These are phyloP conservation scores for Gentiana straminea DNA, from an alignment of 257 asterid species.

Conservation along the genomic window DNA sequence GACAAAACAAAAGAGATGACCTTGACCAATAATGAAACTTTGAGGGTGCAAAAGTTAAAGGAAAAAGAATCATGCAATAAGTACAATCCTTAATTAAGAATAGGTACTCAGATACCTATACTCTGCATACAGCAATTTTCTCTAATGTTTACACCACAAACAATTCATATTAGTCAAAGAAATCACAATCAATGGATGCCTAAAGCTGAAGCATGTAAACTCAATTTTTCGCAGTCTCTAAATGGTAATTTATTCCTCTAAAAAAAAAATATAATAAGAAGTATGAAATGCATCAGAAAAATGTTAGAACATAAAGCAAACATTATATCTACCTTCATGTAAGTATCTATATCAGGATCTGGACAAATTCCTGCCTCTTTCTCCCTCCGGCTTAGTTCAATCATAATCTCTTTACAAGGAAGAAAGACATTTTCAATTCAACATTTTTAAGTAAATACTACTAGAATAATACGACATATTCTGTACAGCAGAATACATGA, in stretches of 20 bases:
- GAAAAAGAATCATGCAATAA: no score
- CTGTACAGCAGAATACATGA: not conserved
- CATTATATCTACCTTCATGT: conserved; percentile 61
- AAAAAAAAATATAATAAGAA: no score
- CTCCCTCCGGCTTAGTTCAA: conserved; percentile 69
- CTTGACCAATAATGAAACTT: conserved; percentile 13
- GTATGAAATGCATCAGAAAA: no score
- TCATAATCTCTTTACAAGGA: conserved; percentile 41
- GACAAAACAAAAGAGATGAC: not conserved
- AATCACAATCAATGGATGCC: no score
- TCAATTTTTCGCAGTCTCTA: no score
- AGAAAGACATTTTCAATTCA: not conserved
- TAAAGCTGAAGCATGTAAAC: no score
- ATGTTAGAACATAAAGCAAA: not conserved
- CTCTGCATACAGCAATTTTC: no score
- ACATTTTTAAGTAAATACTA: not conserved
- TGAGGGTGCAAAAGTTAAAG: conserved; percentile 32
- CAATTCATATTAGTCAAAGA: no score
- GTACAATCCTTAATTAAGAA: no score
- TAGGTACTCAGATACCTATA: no score
- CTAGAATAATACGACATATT: not conserved
- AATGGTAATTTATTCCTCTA: no score
- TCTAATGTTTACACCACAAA: no score
- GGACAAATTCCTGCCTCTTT: conserved; percentile 66
- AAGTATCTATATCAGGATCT: conserved; percentile 72